A percentile compares a stretch with the other conserved stretches of the same genome.
These are phyloP conservation scores for Chloridella minuta DNA, from an alignment of 352 stramenopile species.

Conservation along the genomic window DNA sequence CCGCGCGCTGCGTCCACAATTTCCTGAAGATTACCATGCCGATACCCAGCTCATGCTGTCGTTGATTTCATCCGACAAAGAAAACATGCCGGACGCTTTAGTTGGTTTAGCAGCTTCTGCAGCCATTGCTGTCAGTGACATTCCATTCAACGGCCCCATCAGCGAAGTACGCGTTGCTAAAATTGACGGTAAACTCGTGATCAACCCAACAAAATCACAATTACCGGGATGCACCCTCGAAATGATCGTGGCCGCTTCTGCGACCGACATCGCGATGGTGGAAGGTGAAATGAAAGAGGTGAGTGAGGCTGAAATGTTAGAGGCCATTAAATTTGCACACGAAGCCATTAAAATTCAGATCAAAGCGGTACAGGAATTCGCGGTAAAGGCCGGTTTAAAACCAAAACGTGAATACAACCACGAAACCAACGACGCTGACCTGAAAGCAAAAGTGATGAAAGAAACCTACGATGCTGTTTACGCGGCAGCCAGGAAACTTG, in stretches of 20 bases:
- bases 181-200: not conserved
- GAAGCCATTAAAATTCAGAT: not conserved
- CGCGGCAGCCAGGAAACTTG: not conserved
- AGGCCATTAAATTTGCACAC: not conserved
- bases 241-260: not conserved
- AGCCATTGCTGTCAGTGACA: not conserved
- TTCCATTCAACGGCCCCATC: not conserved
- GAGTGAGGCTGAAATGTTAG: not conserved
- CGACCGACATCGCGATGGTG: not conserved
- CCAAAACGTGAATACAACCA: not conserved
- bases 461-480: not conserved
- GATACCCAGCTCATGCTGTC: not conserved
- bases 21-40: not conserved
- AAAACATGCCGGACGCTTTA: not conserved
- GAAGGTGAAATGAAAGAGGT: not conserved
- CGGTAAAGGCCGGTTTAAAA: not conserved
- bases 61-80: not conserved
- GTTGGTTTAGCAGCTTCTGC: not conserved
- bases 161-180: not conserved
- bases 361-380: not conserved
- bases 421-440: not conserved
- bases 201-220: not conserved
- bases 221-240: not conserved
- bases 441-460: constrained; percentile 3
- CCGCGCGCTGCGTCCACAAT: not conserved